Conservation (phyloP, 1,284 basidiomycete species). For the Tylopilus sp. region DNA sequence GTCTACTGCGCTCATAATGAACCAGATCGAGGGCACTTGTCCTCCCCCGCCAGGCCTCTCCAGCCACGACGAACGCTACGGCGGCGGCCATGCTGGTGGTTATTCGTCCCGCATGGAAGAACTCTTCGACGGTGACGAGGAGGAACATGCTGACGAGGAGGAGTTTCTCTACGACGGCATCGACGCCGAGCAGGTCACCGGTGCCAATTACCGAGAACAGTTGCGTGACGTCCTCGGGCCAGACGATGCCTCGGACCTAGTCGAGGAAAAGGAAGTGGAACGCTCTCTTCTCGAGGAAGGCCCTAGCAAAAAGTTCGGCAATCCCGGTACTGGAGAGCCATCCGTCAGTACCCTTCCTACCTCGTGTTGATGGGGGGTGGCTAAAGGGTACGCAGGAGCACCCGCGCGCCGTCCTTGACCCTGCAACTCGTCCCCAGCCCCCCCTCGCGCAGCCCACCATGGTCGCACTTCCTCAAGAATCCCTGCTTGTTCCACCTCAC, state of each 20-base stretch:
- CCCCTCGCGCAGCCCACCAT: conserved; percentile 35
- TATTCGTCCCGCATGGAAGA: conserved; percentile 74
- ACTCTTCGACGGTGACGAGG: conserved; percentile 51
- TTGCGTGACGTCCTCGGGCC: conserved; percentile 68
- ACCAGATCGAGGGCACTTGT: neutral
- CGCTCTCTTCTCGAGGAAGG: conserved; percentile 40
- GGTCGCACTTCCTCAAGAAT: conserved; percentile 36
- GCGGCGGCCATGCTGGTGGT: conserved; percentile 43
- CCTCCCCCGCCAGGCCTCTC: conserved; percentile 22
- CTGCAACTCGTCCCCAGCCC: conserved; percentile 42
- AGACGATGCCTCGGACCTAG: conserved; percentile 53
- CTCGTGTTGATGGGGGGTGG: conserved; percentile 13
- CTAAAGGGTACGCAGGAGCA: conserved; percentile 27
- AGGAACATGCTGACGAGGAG: conserved; percentile 43
- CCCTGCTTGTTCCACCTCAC: conserved; percentile 31
- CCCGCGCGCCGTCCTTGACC: conserved; percentile 40
- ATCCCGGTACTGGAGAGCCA: conserved; percentile 34
- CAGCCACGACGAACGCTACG: conserved; percentile 32
- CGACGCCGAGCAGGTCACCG: conserved; percentile 48
- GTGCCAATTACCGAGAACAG: conserved; percentile 56
- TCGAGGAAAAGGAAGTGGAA: conserved; percentile 47
- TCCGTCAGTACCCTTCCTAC: conserved; percentile 37
- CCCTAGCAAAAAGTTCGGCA: conserved; percentile 26
- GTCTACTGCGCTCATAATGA: conserved; percentile 9
- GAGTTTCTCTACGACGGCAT: conserved; percentile 68